These are phyloP conservation scores for Plasmodium billcollinsi DNA, from an alignment of 169 alveolate genomes.

Conservation along the genomic window DNA sequence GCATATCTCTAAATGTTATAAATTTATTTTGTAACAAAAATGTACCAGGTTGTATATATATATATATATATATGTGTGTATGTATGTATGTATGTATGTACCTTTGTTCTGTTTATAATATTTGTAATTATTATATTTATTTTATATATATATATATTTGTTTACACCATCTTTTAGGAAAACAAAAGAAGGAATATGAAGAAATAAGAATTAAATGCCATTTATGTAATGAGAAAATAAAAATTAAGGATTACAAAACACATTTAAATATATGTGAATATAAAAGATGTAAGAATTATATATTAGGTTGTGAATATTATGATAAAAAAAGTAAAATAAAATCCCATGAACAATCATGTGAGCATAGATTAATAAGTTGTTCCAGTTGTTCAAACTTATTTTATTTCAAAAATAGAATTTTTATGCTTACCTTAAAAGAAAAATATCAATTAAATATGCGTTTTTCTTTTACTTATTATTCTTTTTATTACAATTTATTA, in stretches of 20 bases:
- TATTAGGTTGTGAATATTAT: slow-evolving; percentile 75
- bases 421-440: slow-evolving; percentile 49
- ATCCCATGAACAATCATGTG: slow-evolving; percentile 63
- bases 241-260: slow-evolving; percentile 48
- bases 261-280: slow-evolving; percentile 50
- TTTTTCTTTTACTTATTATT: slow-evolving; percentile 41
- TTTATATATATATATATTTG: background rate
- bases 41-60: background rate
- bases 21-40: background rate
- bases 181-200: slow-evolving; percentile 60
- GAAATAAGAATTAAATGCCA: slow-evolving; percentile 58
- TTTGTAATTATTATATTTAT: too few species aligned
- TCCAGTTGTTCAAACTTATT: slow-evolving; percentile 72
- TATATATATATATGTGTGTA: background rate
- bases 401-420: slow-evolving; percentile 70
- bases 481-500: slow-evolving; percentile 64
- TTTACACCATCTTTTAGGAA: slow-evolving; percentile 17
- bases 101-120: background rate
- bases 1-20: background rate
- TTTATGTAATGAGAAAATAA: slow-evolving; percentile 46
- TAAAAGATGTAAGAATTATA: slow-evolving; percentile 68
- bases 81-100: background rate
- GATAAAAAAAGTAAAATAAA: slow-evolving; percentile 59
- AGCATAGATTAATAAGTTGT: slow-evolving; percentile 71
- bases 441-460: slow-evolving; percentile 39